These are phyloP conservation scores for Camelina neglecta DNA, from an alignment of 345 rosid genomes.

Conservation along the genomic window DNA sequence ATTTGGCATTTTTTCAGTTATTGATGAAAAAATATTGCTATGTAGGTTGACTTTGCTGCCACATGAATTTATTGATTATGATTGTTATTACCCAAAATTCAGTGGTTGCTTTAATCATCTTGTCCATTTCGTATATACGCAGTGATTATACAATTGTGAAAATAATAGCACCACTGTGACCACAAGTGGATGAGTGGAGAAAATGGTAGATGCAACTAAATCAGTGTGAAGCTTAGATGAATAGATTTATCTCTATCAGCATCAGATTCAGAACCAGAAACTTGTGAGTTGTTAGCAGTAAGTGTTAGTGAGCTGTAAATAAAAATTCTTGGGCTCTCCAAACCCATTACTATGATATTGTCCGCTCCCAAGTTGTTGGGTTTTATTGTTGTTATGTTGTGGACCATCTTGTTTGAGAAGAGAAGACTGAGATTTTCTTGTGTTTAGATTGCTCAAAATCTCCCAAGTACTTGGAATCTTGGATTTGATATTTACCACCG, in stretches of 20 bases:
- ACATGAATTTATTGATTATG: neutral
- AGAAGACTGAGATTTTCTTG: constrained; percentile 1
- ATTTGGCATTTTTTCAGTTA: constrained; percentile 3
- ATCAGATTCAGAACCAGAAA: constrained; percentile 23
- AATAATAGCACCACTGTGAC: neutral
- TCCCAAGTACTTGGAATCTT: neutral
- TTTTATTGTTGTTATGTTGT: neutral
- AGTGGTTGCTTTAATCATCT: neutral
- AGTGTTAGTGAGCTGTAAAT: too few species aligned
- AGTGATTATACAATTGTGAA: constrained; percentile 17
- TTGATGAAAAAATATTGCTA: constrained; percentile 1
- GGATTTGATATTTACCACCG: too few species aligned
- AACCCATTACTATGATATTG: too few species aligned
- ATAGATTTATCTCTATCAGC: constrained; percentile 5
- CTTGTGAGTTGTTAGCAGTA: neutral
- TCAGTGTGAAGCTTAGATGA: constrained; percentile 32
- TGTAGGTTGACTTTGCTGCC: neutral
- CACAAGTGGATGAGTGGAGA: constrained; percentile 30
- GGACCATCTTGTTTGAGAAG: constrained; percentile 23
- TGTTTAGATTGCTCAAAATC: neutral
- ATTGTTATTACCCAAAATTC: neutral
- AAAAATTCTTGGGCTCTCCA: too few species aligned
- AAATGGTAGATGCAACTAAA: constrained; percentile 32
- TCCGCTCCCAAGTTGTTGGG: too few species aligned
- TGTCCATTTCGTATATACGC: neutral